phyloP scores from a whole-genome alignment of 2,329 filamentous ascomycete genomes.

The Cercospora nicotianae region DNA sequence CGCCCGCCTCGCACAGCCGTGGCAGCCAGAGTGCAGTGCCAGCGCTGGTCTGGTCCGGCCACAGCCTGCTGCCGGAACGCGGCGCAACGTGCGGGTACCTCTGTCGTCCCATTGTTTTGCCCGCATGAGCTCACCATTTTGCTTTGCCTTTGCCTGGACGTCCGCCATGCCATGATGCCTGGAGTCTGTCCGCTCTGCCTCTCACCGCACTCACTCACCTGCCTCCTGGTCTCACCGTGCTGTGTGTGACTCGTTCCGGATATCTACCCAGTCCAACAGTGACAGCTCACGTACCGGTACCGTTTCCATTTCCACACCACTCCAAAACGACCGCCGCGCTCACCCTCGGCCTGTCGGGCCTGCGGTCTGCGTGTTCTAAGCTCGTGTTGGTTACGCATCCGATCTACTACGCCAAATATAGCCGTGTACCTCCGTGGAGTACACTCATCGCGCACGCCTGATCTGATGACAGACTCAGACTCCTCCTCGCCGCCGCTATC shows the following conservation, averaged over 20 bases:
- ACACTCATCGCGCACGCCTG: conserved; percentile 6
- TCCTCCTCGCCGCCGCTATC: conserved; percentile 10
- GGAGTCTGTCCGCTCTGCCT: not conserved
- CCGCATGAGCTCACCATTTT: conserved; percentile 11
- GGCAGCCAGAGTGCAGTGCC: not conserved
- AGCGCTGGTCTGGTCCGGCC: not conserved
- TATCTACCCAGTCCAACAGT: not conserved
- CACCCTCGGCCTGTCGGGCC: conserved; percentile 8
- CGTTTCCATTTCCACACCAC: not conserved
- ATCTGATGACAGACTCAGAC: not conserved
- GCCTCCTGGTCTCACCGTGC: not conserved
- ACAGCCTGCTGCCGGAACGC: not conserved
- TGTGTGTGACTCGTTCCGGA: conserved; percentile 5
- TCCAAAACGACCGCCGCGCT: not conserved
- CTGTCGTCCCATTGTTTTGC: not conserved
- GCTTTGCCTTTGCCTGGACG: not conserved
- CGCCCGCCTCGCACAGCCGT: not conserved
- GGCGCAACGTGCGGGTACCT: not conserved
- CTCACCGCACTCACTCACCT: not conserved
- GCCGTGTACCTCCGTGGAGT: conserved; percentile 8
- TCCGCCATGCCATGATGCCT: not conserved
- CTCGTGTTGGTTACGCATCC: conserved; percentile 15
- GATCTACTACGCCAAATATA: conserved; percentile 8
- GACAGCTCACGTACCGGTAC: conserved; percentile 4
- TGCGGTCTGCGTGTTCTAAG: not conserved